Percentiles rank a stretch among this genome's conserved stretches.
Conservation (phyloP, 495 filamentous ascomycete genomes). For the Penicillium psychrofluorescens region DNA sequence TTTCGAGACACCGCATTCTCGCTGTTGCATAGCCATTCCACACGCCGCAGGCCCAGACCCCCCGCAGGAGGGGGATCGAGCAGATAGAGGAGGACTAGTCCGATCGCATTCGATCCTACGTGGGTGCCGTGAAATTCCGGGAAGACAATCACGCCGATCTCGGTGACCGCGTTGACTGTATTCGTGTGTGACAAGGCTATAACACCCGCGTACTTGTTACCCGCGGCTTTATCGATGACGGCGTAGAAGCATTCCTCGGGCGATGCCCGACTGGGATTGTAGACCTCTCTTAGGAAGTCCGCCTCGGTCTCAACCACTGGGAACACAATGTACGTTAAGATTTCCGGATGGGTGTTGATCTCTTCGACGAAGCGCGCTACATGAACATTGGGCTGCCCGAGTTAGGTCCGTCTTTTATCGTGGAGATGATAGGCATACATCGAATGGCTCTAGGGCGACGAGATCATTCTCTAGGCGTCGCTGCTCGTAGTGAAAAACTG, state of each 20-base stretch:
- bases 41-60: constrained; percentile 20
- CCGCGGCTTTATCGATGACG: constrained; percentile 3
- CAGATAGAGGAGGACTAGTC: constrained; percentile 20
- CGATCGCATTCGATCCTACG: constrained; percentile 22
- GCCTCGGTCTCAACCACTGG: neutral
- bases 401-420: too few species aligned
- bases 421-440: neutral
- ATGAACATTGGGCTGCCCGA: too few species aligned
- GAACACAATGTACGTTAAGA: neutral
- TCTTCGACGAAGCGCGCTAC: too few species aligned
- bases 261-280: neutral
- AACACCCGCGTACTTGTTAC: too few species aligned
- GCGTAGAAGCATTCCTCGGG: neutral
- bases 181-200: neutral
- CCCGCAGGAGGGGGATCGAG: constrained; percentile 13
- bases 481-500: constrained; percentile 1
- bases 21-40: constrained; percentile 19
- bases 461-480: constrained; percentile 6
- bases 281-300: neutral
- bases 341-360: neutral
- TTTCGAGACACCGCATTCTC: constrained; percentile 14
- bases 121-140: constrained; percentile 21
- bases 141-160: constrained; percentile 22
- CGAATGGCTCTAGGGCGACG: constrained; percentile 3
- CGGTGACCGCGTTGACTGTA: constrained; percentile 3